phyloP scores from a whole-genome alignment of 2,329 filamentous ascomycete genomes.

The Hysterium pulicare region DNA sequence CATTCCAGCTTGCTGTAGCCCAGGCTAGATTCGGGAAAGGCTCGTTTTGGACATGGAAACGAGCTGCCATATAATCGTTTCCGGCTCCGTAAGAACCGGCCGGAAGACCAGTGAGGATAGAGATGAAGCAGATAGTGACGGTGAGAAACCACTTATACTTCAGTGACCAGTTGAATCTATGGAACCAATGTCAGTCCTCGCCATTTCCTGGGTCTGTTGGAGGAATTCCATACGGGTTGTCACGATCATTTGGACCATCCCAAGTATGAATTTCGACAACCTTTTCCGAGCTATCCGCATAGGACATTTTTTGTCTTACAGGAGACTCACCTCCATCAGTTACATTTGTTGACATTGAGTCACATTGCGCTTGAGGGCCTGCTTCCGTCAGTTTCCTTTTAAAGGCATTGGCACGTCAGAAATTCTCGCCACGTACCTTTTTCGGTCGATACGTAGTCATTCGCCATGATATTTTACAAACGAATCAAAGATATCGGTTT shows the following conservation, averaged over 20 bases:
- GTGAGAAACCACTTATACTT: slow-evolving; percentile 42
- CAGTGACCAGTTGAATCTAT: slow-evolving; percentile 40
- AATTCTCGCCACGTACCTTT: no score
- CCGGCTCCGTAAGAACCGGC: slow-evolving; percentile 41
- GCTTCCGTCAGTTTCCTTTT: no score
- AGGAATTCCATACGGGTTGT: slow-evolving; percentile 18
- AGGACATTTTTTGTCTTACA: not conserved
- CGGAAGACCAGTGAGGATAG: slow-evolving; percentile 41
- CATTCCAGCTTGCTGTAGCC: slow-evolving; percentile 38
- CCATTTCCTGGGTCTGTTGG: no score
- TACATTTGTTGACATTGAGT: no score
- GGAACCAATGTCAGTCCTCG: no score
- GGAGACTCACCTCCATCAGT: no score
- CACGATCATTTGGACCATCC: slow-evolving; percentile 20
- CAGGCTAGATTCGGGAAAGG: slow-evolving; percentile 39
- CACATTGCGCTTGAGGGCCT: no score
- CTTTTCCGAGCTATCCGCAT: not conserved
- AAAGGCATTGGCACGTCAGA: no score
- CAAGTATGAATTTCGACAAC: slow-evolving; percentile 23
- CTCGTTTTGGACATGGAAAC: slow-evolving; percentile 36
- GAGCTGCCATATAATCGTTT: slow-evolving; percentile 29
- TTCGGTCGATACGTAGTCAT: no score
- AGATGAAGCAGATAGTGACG: slow-evolving; percentile 42
- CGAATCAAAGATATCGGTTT: no score
- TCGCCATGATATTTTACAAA: no score